Evolutionary conservation across 768 basidiomycete genomes (phyloP).

Genomic region (Agaricus sinodeliciosus): DNA sequence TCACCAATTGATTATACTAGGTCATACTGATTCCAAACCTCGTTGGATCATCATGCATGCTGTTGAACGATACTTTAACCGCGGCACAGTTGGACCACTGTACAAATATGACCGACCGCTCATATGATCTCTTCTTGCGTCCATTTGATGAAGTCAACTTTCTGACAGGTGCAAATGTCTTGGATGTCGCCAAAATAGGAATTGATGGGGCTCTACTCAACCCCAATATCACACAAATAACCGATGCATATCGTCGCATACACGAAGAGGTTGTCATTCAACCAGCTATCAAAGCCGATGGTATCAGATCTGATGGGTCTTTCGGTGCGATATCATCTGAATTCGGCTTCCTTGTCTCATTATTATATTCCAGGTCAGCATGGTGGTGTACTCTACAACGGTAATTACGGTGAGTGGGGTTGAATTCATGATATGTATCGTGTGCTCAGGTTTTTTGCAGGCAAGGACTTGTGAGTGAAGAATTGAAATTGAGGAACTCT

Average conservation of each 20-base stretch:
- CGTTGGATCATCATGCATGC: constrained; percentile 49
- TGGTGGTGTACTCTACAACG: constrained; percentile 60
- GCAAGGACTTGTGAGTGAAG: constrained; percentile 36
- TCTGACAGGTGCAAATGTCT: constrained; percentile 57
- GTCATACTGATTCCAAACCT: constrained; percentile 56
- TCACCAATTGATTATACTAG: constrained; percentile 19
- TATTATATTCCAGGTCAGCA: constrained; percentile 39
- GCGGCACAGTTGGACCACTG: constrained; percentile 37
- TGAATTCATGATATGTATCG: not conserved
- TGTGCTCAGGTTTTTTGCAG: constrained; percentile 14
- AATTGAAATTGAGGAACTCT: not conserved
- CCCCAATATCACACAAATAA: constrained; percentile 36
- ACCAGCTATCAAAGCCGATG: constrained; percentile 45
- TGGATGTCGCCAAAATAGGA: constrained; percentile 60
- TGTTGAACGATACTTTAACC: constrained; percentile 43
- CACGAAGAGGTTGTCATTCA: constrained; percentile 48
- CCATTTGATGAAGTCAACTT: constrained; percentile 37
- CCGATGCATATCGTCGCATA: constrained; percentile 41
- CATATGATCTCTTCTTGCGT: constrained; percentile 41
- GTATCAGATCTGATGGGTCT: constrained; percentile 49
- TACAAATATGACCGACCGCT: constrained; percentile 40
- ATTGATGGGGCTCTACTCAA: constrained; percentile 42
- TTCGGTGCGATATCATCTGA: constrained; percentile 27
- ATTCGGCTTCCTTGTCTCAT: not conserved
- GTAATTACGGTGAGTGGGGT: constrained; percentile 50